These are phyloP conservation scores for Phaeomoniella chlamydospora DNA, from an alignment of 2,329 filamentous ascomycete genomes.

Conservation along the genomic window DNA sequence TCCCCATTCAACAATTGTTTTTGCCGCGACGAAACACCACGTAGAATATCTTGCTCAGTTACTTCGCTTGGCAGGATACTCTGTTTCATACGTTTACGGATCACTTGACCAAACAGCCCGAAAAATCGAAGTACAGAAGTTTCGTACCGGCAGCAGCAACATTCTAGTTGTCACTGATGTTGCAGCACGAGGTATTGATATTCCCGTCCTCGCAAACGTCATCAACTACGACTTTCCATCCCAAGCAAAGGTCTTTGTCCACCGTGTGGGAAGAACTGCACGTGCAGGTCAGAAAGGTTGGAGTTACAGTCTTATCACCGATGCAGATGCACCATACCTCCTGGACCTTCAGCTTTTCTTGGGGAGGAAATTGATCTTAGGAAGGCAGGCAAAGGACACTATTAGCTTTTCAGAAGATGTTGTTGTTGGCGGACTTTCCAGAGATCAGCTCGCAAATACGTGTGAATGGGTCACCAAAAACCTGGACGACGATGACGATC, in stretches of 20 bases:
- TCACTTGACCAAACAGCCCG: constrained; percentile 87
- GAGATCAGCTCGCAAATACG: constrained; percentile 58
- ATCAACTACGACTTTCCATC: constrained; percentile 98
- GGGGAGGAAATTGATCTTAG: constrained; percentile 66
- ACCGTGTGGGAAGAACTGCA: constrained; percentile 89
- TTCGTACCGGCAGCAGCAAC: constrained; percentile 69
- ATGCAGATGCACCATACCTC: constrained; percentile 80
- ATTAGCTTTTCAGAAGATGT: constrained; percentile 71
- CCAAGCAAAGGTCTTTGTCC: constrained; percentile 91
- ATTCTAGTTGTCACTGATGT: constrained; percentile 95
- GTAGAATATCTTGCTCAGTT: constrained; percentile 82
- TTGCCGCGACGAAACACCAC: constrained; percentile 90
- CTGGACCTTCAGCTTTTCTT: constrained; percentile 91
- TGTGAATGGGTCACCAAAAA: constrained; percentile 76
- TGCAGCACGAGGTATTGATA: constrained; percentile 93
- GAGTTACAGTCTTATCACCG: constrained; percentile 84
- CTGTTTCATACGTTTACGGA: constrained; percentile 88
- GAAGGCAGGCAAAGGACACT: constrained; percentile 43
- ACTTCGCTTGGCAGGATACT: constrained; percentile 69
- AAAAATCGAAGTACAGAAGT: constrained; percentile 82
- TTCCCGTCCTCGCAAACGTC: constrained; percentile 87
- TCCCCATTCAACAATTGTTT: constrained; percentile 85
- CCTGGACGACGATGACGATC: constrained; percentile 59
- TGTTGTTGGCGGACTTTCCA: constrained; percentile 60
- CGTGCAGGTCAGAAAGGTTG: constrained; percentile 85